Base-by-base conservation (phyloP, 768 basidiomycete species). In the Tylopilus felleus region DNA sequence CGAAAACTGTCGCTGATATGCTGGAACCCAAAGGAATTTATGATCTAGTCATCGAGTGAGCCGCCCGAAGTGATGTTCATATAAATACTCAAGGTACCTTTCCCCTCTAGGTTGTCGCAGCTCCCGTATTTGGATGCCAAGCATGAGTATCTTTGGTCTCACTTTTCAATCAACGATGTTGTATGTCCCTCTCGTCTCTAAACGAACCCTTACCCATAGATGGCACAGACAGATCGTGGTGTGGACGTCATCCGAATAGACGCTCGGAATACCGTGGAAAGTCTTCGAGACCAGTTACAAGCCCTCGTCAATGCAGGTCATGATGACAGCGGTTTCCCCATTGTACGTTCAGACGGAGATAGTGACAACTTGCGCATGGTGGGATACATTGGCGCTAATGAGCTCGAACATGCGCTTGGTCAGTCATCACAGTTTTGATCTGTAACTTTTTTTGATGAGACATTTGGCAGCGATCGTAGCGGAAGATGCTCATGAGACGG, bases 71-170 rank as follows among this genome's bases (percentile, higher is more conserved):
- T 47, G 8, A 51, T 44, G 12, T 23, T 28, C 12, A 8, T 19
- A 28, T 6, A 25, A 28, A 8, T 56, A 14, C 13, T 57, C 41
- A 55, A 17, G 28, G 14, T 25, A 35, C 48, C 12, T 41, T 46
- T 39, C 28, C n/a, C 16, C 8, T 8, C 16, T 41, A 84, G 84
- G 29, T 79, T 98, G 25, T 83, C 83, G 40, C 86, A 95, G 67
- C 80, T 98, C 12, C 97, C 97, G 0, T 98, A 93, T 68, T 81
- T 99, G 55, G 93, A 98, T 66, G 75, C 84, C 42, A 98, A 96
- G 71, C 85, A 88, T 58, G 87, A 94, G 63, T 92, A 96, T 65
- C 72, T 90, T 22, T 98, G 94, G 92, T 91, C 87, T 0, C 76
- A 76, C 31, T 75, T 84, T 12, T 82, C 85, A 51, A 85, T 94